phyloP scores from a whole-genome alignment of 139 green algal species.

The Picochlorum sp. region DNA sequence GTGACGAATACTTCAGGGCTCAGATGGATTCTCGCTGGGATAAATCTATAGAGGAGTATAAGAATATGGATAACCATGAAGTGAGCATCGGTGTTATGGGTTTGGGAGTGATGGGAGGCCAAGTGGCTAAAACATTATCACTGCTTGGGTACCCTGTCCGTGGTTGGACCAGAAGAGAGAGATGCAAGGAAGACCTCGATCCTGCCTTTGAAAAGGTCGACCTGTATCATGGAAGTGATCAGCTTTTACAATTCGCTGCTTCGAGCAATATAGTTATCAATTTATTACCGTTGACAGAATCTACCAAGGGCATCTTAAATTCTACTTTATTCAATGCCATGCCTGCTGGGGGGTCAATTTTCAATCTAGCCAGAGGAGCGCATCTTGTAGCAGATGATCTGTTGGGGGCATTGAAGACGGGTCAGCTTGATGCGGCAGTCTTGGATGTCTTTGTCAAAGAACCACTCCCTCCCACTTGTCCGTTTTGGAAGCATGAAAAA shows the following conservation, averaged over 20 bases:
- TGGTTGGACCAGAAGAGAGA: slow-evolving; percentile 27
- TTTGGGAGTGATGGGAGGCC: slow-evolving; percentile 3
- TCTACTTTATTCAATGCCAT: slow-evolving; percentile 34
- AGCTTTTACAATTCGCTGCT: slow-evolving; percentile 26
- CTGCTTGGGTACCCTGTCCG: slow-evolving; percentile 36
- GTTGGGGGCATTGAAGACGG: slow-evolving; percentile 31
- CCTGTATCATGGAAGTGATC: slow-evolving; percentile 10
- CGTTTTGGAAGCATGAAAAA: slow-evolving; percentile 37
- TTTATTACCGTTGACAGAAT: slow-evolving; percentile 41
- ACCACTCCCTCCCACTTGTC: slow-evolving; percentile 35
- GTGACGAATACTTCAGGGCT: slow-evolving; percentile 17
- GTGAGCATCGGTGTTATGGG: slow-evolving; percentile 19
- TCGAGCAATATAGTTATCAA: slow-evolving; percentile 36
- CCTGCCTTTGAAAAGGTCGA: background rate
- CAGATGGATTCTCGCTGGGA: slow-evolving; percentile 17
- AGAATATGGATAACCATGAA: slow-evolving; percentile 19
- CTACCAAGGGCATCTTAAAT: slow-evolving; percentile 37
- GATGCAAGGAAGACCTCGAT: background rate
- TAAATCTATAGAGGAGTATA: slow-evolving; percentile 19
- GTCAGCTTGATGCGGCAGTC: slow-evolving; percentile 21
- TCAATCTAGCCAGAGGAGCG: slow-evolving; percentile 41
- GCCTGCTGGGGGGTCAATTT: slow-evolving; percentile 24
- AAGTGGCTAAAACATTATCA: slow-evolving; percentile 7
- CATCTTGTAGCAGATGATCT: slow-evolving; percentile 44
- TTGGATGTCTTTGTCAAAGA: slow-evolving; percentile 45